These are phyloP conservation scores for Naganishia kalamii DNA, from an alignment of 768 basidiomycete genomes.

Conservation along the genomic window DNA sequence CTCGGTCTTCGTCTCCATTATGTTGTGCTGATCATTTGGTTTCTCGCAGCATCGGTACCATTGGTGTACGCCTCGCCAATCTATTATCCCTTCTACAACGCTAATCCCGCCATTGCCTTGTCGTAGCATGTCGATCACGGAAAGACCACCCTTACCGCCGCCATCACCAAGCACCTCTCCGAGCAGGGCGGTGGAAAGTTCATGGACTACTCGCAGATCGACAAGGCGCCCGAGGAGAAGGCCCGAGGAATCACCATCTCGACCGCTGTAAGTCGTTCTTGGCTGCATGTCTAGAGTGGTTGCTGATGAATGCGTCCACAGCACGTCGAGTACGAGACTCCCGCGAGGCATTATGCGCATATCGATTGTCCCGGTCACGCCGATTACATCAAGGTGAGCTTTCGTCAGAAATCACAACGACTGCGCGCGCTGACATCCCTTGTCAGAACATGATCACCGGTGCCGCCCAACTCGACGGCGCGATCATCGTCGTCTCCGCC, in stretches of 20 bases:
- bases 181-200: constrained; percentile 66
- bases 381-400: constrained; percentile 54
- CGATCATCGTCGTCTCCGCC: constrained; percentile 73
- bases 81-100: neutral
- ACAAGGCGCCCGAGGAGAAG: constrained; percentile 99
- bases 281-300: neutral
- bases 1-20: neutral
- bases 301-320: neutral
- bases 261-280: constrained; percentile 56
- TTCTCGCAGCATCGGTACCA: constrained; percentile 47
- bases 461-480: constrained; percentile 87
- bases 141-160: constrained; percentile 48
- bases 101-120: neutral
- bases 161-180: constrained; percentile 76
- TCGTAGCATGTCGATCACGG: constrained; percentile 48
- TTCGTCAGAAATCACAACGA: neutral
- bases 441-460: constrained; percentile 96
- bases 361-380: constrained; percentile 87
- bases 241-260: constrained; percentile 99
- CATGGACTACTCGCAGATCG: constrained; percentile 93
- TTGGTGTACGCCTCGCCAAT: constrained; percentile 39
- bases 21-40: neutral
- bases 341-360: constrained; percentile 84
- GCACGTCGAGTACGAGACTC: constrained; percentile 97
- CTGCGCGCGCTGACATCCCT: neutral